Conservation (phyloP, 2,329 filamentous ascomycete genomes). For the Coccinonectria pachysandricola region DNA sequence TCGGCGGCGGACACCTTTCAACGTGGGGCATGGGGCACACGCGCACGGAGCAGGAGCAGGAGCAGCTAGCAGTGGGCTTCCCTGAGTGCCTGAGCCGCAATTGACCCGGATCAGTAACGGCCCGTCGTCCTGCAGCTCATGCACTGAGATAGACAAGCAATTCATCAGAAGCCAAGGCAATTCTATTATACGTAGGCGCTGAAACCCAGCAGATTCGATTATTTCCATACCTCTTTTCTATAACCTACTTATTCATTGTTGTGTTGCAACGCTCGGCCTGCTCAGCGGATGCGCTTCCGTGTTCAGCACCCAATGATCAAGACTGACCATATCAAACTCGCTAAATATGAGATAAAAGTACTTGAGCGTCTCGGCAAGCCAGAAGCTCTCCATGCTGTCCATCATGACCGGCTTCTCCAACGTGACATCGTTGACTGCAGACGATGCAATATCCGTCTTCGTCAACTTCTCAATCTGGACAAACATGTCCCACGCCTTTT, state of each 20-base stretch:
- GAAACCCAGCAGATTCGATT: no score
- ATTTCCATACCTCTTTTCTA: slow-evolving; percentile 1
- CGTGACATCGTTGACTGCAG: slow-evolving; percentile 53
- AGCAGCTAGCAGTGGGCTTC: no score
- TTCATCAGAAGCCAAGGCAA: neutral
- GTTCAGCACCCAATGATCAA: slow-evolving; percentile 54
- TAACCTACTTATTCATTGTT: no score
- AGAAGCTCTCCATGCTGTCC: slow-evolving; percentile 68
- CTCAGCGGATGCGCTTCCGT: slow-evolving; percentile 45
- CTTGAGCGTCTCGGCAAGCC: slow-evolving; percentile 59
- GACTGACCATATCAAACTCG: slow-evolving; percentile 45
- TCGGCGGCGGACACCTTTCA: slow-evolving; percentile 20
- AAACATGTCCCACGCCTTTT: slow-evolving; percentile 69
- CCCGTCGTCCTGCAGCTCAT: slow-evolving; percentile 2
- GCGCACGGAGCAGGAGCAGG: no score
- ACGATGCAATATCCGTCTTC: slow-evolving; percentile 50
- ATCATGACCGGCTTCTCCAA: slow-evolving; percentile 24
- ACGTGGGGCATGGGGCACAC: slow-evolving; percentile 5
- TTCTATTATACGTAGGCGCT: no score
- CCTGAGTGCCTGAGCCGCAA: slow-evolving; percentile 1
- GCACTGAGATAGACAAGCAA: neutral
- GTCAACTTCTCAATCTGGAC: slow-evolving; percentile 50
- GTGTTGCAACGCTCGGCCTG: slow-evolving; percentile 10
- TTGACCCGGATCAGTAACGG: slow-evolving; percentile 8
- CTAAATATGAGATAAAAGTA: slow-evolving; percentile 56